Percentiles rank a stretch among this genome's conserved stretches.
These are phyloP conservation scores for Strigomonas oncopelti DNA, from an alignment of 208 protist species.

Conservation along the genomic window DNA sequence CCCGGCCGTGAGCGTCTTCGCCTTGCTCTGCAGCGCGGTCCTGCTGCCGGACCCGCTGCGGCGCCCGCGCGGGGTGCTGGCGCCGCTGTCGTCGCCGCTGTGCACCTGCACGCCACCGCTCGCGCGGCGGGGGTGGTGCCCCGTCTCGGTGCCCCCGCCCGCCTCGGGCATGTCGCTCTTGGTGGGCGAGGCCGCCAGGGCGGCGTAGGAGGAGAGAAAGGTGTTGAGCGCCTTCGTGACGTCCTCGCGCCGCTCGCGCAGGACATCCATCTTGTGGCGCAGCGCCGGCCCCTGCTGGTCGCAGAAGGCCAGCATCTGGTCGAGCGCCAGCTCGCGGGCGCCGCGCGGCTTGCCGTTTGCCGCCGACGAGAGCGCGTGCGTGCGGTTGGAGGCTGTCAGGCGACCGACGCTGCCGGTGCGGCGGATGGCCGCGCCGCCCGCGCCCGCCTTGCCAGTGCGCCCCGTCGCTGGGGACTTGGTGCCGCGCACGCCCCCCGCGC, in stretches of 20 bases:
- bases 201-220: slow-evolving; percentile 27
- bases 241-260: slow-evolving; percentile 36
- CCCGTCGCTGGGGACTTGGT: slow-evolving; percentile 21
- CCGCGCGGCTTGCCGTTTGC: slow-evolving; percentile 4
- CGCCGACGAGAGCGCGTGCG: slow-evolving; percentile 21
- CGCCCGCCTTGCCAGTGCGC: slow-evolving; percentile 1
- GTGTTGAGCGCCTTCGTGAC: slow-evolving; percentile 30
- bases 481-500: slow-evolving; percentile 2
- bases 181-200: neutral
- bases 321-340: slow-evolving; percentile 16
- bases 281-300: slow-evolving; percentile 50
- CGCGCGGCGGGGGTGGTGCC: neutral
- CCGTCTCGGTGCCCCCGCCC: neutral
- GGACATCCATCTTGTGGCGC: slow-evolving; percentile 40
- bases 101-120: neutral
- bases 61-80: neutral
- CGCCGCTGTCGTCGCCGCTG: neutral
- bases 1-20: slow-evolving; percentile 27
- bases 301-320: slow-evolving; percentile 53
- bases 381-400: slow-evolving; percentile 28
- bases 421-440: slow-evolving; percentile 5
- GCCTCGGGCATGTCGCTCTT: neutral
- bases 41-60: slow-evolving; percentile 2
- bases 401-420: slow-evolving; percentile 38
- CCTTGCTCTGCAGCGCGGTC: slow-evolving; percentile 17